phyloP scores from a whole-genome alignment of 2,329 filamentous ascomycete genomes.

The Colletotrichum limetticola region DNA sequence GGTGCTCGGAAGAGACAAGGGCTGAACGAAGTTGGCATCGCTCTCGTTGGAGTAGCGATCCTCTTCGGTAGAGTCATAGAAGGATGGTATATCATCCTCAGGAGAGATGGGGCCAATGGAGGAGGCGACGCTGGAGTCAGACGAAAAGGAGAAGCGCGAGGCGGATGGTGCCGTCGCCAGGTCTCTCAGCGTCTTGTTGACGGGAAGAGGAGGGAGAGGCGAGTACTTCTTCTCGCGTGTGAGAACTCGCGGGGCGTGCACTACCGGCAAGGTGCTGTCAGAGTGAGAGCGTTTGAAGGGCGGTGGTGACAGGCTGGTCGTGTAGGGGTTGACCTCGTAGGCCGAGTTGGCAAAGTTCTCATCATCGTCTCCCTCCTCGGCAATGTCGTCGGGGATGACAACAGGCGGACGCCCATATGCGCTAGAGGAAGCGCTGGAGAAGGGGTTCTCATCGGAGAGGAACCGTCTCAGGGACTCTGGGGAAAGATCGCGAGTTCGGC shows the following conservation, averaged over 20 bases:
- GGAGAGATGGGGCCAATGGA: slow-evolving; percentile 51
- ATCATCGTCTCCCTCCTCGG: slow-evolving; percentile 57
- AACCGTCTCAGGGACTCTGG: slow-evolving; percentile 66
- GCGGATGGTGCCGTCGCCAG: slow-evolving; percentile 27
- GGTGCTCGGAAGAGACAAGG: slow-evolving; percentile 33
- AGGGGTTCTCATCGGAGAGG: slow-evolving; percentile 57
- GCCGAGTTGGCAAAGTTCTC: slow-evolving; percentile 71
- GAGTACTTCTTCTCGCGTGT: slow-evolving; percentile 38
- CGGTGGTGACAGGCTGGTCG: slow-evolving; percentile 63
- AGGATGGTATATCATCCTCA: slow-evolving; percentile 55
- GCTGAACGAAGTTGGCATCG: slow-evolving; percentile 45
- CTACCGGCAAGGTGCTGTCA: slow-evolving; percentile 40
- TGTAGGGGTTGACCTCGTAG: slow-evolving; percentile 55
- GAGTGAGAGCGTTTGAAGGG: slow-evolving; percentile 56
- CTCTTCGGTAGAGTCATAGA: slow-evolving; percentile 59
- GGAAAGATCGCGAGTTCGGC: slow-evolving; percentile 62
- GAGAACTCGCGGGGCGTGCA: slow-evolving; percentile 39
- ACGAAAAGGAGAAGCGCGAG: slow-evolving; percentile 45
- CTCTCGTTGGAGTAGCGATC: slow-evolving; percentile 49
- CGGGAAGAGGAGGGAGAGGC: slow-evolving; percentile 19
- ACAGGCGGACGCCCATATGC: slow-evolving; percentile 45
- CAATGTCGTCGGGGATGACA: slow-evolving; percentile 49
- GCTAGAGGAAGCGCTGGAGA: slow-evolving; percentile 22
- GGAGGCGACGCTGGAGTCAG: slow-evolving; percentile 45
- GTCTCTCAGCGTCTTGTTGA: slow-evolving; percentile 6